phyloP scores from a whole-genome alignment of 108 stramenopile species.

The Nitzschia inconspicua region DNA sequence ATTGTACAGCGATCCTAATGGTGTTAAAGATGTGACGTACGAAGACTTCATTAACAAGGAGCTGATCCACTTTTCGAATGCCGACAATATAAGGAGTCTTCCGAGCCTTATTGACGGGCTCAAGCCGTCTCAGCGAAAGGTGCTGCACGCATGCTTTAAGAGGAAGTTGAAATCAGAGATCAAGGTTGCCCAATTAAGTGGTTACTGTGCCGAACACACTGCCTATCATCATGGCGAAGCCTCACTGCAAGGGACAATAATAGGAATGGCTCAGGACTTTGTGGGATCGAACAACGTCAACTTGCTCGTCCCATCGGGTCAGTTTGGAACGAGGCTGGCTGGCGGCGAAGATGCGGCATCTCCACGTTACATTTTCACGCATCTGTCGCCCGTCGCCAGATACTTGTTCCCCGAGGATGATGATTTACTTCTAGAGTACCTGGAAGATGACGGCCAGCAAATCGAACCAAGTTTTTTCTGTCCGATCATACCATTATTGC shows the following conservation, averaged over 20 bases:
- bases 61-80: slow-evolving; percentile 87
- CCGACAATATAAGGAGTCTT: slow-evolving; percentile 82
- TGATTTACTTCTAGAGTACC: slow-evolving; percentile 70
- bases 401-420: slow-evolving; percentile 83
- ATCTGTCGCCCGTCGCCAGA: slow-evolving; percentile 69
- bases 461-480: slow-evolving; percentile 86
- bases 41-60: slow-evolving; percentile 90
- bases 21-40: slow-evolving; percentile 46
- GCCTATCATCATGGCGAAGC: slow-evolving; percentile 96
- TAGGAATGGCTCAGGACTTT: slow-evolving; percentile 94
- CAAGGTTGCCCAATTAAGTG: slow-evolving; percentile 91
- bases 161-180: slow-evolving; percentile 84
- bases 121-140: slow-evolving; percentile 93
- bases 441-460: slow-evolving; percentile 82
- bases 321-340: slow-evolving; percentile 87
- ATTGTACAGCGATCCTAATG: slow-evolving; percentile 25
- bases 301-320: slow-evolving; percentile 82
- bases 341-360: slow-evolving; percentile 92
- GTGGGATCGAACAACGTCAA: slow-evolving; percentile 93
- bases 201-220: slow-evolving; percentile 90
- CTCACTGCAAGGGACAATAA: slow-evolving; percentile 89
- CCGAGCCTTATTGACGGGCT: slow-evolving; percentile 89
- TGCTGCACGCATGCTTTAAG: slow-evolving; percentile 89
- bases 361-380: slow-evolving; percentile 92
- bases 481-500: slow-evolving; percentile 82